Evolutionary conservation across 257 asterid genomes (phyloP), one percentile per base, ranked within the genome.

Genomic region (Asclepias syriaca): DNA sequence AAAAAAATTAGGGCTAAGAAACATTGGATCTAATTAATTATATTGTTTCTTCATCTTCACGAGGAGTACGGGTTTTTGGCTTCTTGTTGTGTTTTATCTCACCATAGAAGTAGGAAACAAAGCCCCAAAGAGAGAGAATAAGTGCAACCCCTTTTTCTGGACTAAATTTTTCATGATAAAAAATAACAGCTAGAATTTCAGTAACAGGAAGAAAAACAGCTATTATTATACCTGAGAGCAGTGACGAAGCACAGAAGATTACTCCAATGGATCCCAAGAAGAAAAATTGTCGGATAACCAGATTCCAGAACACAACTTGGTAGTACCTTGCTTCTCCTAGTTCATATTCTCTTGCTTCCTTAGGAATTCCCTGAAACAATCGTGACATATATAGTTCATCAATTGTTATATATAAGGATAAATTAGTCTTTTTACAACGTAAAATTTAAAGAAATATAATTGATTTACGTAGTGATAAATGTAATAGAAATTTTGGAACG

Each of bases 61-160:
- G 12, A 18, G 29, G 29, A 6, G 14, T 24, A 32, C 15, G 48
- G 8, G 13, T 32, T 27, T 57, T 24, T 8, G 8, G 21, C 51
- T 65, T 40, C n/a, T 61, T 68, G 57, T 11, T 63, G 24, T 59
- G 68, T 55, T 74, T 81, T 0, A 74, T 65, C 67, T 77, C 82
- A 27, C 84, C 84, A 48, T 81, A 79, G 29, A 81, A 74, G 48
- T 77, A 71, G 0, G 84, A 81, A 60, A 74, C 79, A 43, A 81
- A 77, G 19, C 84, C 85, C 82, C 85, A 81, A n/a, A 81, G 67
- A 16, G 85, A 81, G 14, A 81, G 77, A 9, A 68, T 56, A 21
- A 81, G 81, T 1, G 85, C 61, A 2, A 79, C 72, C 0, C 80
- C 75, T 67, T 77, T 77, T 49, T 56, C 70, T 2, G 81, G 53